These are phyloP conservation scores for Fraxinus angustifolia DNA, from an alignment of 305 asterid species.

Conservation along the genomic window DNA sequence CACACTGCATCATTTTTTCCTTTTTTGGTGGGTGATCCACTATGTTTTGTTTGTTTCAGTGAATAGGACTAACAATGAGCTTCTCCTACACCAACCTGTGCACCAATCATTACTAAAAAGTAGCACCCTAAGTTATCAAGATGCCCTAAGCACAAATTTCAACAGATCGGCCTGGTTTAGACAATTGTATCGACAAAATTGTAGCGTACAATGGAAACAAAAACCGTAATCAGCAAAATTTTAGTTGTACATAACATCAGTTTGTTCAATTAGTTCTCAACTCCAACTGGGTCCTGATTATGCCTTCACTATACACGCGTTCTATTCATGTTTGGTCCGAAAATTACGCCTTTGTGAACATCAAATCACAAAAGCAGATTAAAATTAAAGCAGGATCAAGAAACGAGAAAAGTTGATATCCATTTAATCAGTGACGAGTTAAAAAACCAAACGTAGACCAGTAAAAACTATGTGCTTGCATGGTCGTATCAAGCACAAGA, in stretches of 20 bases:
- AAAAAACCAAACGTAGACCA: background rate
- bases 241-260: background rate
- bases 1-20: slow-evolving; percentile 32
- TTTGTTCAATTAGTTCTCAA: background rate
- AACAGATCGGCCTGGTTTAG: background rate
- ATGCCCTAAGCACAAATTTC: background rate
- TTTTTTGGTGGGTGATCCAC: slow-evolving; percentile 52
- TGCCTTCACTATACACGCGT: slow-evolving; percentile 22
- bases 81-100: slow-evolving; percentile 21
- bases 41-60: slow-evolving; percentile 40
- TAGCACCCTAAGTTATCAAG: background rate
- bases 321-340: slow-evolving; percentile 21
- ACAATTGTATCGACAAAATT: background rate
- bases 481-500: background rate
- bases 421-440: slow-evolving; percentile 14
- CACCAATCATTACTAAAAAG: slow-evolving; percentile 29
- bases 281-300: slow-evolving; percentile 22
- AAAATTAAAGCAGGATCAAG: slow-evolving; percentile 20
- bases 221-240: background rate
- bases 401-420: background rate
- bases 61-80: slow-evolving; percentile 29
- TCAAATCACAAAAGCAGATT: slow-evolving; percentile 35
- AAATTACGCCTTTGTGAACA: slow-evolving; percentile 29
- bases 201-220: background rate
- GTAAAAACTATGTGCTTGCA: background rate